Evolutionary conservation across 768 basidiomycete species (phyloP).

Genomic region (Crepidotus variabilis): DNA sequence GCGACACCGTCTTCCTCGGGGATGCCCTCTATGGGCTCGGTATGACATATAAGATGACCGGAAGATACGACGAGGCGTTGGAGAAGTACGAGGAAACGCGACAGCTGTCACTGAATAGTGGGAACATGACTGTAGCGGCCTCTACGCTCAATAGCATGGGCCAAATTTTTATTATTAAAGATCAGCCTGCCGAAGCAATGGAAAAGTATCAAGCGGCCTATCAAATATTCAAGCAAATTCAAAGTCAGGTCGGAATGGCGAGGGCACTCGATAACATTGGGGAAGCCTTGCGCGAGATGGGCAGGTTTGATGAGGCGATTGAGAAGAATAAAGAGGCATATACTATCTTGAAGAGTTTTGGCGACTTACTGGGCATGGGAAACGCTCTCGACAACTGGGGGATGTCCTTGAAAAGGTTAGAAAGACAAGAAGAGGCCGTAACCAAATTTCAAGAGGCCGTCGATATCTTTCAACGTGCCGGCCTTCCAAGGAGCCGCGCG

Average conservation of each 20-base stretch:
- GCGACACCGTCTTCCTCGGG: background rate
- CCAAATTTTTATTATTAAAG: background rate
- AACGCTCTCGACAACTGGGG: background rate
- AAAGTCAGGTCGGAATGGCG: background rate
- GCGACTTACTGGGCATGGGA: background rate
- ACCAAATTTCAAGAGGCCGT: background rate
- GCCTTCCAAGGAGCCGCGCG: background rate
- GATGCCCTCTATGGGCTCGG: background rate
- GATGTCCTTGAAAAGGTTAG: background rate
- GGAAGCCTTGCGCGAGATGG: background rate
- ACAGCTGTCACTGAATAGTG: background rate
- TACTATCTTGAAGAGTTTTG: background rate
- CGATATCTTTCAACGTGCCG: background rate
- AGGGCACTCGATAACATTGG: background rate
- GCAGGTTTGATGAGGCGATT: background rate
- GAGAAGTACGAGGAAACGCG: background rate
- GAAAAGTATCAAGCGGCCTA: background rate
- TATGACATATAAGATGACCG: background rate
- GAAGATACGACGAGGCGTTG: background rate
- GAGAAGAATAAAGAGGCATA: background rate
- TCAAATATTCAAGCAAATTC: background rate
- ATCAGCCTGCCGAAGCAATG: background rate
- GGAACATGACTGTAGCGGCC: background rate
- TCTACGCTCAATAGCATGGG: background rate
- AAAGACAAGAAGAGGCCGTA: background rate